Base-by-base conservation (phyloP, 257 asterid genomes). In the Primulina huaijiensis region DNA sequence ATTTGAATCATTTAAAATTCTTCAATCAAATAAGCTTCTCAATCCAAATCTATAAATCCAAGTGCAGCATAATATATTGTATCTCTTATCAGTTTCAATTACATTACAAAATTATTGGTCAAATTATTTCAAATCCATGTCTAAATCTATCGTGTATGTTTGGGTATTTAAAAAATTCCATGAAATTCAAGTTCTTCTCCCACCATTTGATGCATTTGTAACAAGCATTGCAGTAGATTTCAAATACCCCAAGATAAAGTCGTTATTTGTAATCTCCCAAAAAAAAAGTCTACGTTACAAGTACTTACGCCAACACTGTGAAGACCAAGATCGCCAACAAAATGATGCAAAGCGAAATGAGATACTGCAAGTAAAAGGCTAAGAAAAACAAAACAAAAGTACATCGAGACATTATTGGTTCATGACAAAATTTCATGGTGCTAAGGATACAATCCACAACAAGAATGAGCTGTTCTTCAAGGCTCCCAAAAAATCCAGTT, bases 231-330 rank as follows among this genome's bases (percentile, higher is more conserved):
- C 57, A 50, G 21, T 16, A 70, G 52, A 40, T 8, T 46, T 8
- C 72, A 12, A 34, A 8, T 57, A 62, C 58, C 29, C 66, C 35
- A 20, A 38, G 11, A 58, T 59, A 17, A 50, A 50, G 56, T 34
- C 43, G 57, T 33, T 34, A 70, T 5, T 7, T 37, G 40, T 46
- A 59, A 66, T 56, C 60, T 56, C 25, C 1, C 23, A 23, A 23
- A 23, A 72, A 34, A 30, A 23, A 70, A 69, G 29, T 56, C 57
- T n/a, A 65, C 16, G 50, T 14, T 3, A 38, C 16, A 72, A 38
- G 58, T 76, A 83, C 98, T 90, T 82, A 92, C 95, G 98, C 98
- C 71, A 88, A 77, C 72, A 92, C 97, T 0, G 98, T 92, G 86
- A 92, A 90, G 84, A 90, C 81, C 90, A 92, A 74, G 72, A 92